phyloP scores from a whole-genome alignment of 2,329 filamentous ascomycete genomes.

The Exutisphaerella laricina region DNA sequence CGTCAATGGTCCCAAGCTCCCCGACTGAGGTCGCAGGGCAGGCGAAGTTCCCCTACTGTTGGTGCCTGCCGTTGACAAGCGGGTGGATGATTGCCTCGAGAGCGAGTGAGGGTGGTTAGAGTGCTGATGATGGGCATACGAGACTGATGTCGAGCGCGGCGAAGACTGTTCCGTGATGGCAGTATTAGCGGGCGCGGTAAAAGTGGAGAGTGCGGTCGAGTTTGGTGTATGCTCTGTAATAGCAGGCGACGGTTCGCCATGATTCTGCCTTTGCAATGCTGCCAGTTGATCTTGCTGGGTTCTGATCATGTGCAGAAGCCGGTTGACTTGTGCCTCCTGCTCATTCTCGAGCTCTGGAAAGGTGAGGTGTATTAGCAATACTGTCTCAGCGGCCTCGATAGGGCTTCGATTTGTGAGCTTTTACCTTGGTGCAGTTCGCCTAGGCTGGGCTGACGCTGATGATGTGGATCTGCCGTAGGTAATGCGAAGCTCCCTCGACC shows the following conservation, averaged over 20 bases:
- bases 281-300: conserved; percentile 66
- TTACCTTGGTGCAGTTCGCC: conserved; percentile 74
- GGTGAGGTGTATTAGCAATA: too few relatives aligned
- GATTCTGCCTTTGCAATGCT: conserved; percentile 45
- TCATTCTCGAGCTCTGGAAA: conserved; percentile 74
- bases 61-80: conserved; percentile 22
- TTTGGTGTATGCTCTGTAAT: too few relatives aligned
- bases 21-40: conserved; percentile 51
- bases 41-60: conserved; percentile 41
- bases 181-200: conserved; percentile 35
- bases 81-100: conserved; percentile 42
- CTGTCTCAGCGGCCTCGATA: too few relatives aligned
- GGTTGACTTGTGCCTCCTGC: conserved; percentile 74
- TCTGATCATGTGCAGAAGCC: conserved; percentile 70
- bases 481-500: conserved; percentile 36
- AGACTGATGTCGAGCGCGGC: conserved; percentile 17
- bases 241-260: too few relatives aligned
- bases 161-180: conserved; percentile 37
- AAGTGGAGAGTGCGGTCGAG: conserved; percentile 26
- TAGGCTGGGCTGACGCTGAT: conserved; percentile 63
- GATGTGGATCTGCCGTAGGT: conserved; percentile 48
- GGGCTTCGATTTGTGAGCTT: too few relatives aligned
- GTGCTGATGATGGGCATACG: conserved; percentile 20
- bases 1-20: conserved; percentile 38
- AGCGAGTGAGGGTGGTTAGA: conserved; percentile 33